Percentiles rank a stretch among this genome's conserved stretches.
Conservation (phyloP, 31 red algal species). For the Asparagopsis taxiformis region DNA sequence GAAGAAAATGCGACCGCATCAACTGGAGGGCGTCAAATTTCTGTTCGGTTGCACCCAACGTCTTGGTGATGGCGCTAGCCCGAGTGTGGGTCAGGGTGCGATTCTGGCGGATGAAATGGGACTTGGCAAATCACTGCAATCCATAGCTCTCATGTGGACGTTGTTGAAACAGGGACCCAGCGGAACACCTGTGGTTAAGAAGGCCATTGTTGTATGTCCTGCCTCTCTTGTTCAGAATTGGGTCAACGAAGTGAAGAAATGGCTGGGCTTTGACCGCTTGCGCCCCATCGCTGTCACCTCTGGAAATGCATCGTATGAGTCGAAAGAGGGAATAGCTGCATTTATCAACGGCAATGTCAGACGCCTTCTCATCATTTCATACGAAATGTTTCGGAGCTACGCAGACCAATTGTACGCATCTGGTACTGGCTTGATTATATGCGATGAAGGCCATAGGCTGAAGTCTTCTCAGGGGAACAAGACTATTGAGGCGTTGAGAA, state of each 20-base stretch:
- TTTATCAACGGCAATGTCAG: conserved; percentile 62
- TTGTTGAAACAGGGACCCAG: conserved; percentile 68
- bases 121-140: conserved; percentile 87
- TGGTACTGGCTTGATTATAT: conserved; percentile 72
- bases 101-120: conserved; percentile 94
- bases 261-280: conserved; percentile 72
- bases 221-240: conserved; percentile 88
- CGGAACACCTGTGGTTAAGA: conserved; percentile 54
- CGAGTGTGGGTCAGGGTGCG: conserved; percentile 53
- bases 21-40: conserved; percentile 64
- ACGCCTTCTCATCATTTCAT: conserved; percentile 86
- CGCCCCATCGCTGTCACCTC: conserved; percentile 65
- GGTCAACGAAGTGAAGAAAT: conserved; percentile 91
- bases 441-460: conserved; percentile 92
- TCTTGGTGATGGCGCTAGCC: neutral
- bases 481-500: conserved; percentile 74
- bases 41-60: conserved; percentile 59
- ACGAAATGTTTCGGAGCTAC: conserved; percentile 91
- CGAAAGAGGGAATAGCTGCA: conserved; percentile 38
- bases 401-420: conserved; percentile 60
- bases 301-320: conserved; percentile 54
- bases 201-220: conserved; percentile 78
- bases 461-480: conserved; percentile 83
- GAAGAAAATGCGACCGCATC: conserved; percentile 74
- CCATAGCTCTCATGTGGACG: conserved; percentile 72